These are phyloP conservation scores for Aspergillus hiratsukae DNA, from an alignment of 2,329 filamentous ascomycete genomes.

Conservation along the genomic window DNA sequence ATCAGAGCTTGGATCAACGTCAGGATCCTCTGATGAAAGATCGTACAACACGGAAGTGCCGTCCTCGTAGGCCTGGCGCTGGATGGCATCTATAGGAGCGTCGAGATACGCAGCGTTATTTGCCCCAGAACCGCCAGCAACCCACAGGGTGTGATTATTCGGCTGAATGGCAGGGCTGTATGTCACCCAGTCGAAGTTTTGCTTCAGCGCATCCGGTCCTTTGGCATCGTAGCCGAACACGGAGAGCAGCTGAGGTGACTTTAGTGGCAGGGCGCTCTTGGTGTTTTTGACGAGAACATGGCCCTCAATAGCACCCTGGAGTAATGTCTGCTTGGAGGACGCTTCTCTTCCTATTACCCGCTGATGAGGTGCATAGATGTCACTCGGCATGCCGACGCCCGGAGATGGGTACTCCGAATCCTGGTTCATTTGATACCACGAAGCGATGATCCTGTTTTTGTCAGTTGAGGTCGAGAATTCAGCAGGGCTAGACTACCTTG, in stretches of 20 bases:
- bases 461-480: slow-evolving; percentile 1
- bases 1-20: slow-evolving; percentile 15
- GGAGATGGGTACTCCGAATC: slow-evolving; percentile 14
- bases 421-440: slow-evolving; percentile 40
- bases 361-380: slow-evolving; percentile 12
- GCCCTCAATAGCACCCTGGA: slow-evolving; percentile 53
- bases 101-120: slow-evolving; percentile 46
- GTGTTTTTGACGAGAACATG: slow-evolving; percentile 54
- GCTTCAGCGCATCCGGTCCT: slow-evolving; percentile 1
- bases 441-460: slow-evolving; percentile 35
- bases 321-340: slow-evolving; percentile 26
- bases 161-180: slow-evolving; percentile 1
- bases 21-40: slow-evolving; percentile 12
- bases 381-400: slow-evolving; percentile 20
- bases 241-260: slow-evolving; percentile 18
- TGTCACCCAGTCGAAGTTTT: background rate
- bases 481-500: slow-evolving; percentile 17
- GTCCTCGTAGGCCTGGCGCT: slow-evolving; percentile 50
- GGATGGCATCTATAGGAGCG: slow-evolving; percentile 53
- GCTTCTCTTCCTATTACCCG: slow-evolving; percentile 46
- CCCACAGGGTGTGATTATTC: slow-evolving; percentile 46
- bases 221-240: slow-evolving; percentile 25
- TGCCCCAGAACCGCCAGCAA: slow-evolving; percentile 48
- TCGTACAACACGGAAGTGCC: slow-evolving; percentile 39
- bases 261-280: slow-evolving; percentile 47